Evolutionary conservation across 2,329 filamentous ascomycete species (phyloP), one percentile per base, ranked within the genome.

Genomic region (Pseudogymnoascus sp.): DNA sequence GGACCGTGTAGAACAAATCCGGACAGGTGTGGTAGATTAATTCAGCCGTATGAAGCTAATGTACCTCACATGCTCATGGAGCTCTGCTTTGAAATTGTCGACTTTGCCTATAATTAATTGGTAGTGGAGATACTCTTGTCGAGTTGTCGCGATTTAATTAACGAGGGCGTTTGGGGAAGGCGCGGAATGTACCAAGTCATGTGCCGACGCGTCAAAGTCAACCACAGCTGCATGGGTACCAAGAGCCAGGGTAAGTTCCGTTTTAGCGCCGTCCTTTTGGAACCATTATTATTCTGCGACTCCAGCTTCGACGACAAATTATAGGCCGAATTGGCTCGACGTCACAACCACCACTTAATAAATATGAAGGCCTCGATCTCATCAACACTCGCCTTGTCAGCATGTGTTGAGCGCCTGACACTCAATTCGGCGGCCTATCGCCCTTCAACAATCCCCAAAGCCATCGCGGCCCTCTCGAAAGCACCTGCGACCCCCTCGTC

Each of bases 351-450:
- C 50, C 50, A 57, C 11, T 21, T 57, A 15, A 19, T 33, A 33
- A 57, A 57, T 19, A 57, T 57, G 50, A 57, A 57, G 50, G 50
- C 28, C 11, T 33, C 50, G 50, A 57, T 57, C 50, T 57, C 50
- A 57, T 57, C 50, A 57, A 26, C 50, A 35, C 50, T 57, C 38
- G 35, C 59, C 33, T 61, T 61, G 26, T 26, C 38, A 31, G 59
- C 33, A 61, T 38, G 35, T 26, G 19, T 61, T 61, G 59, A 61
- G 59, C 59, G 59, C 38, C 59, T 61, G 23, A 61, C 59, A 38
- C 59, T 61, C 35, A 61, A 26, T 26, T 61, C 59, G 35, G 40
- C 59, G 33, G 59, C 59, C 17, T 40, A 26, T 40, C 59, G 59
- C 38, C 59, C 59, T 21, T 61, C 59, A 26, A 57, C 15, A 33